A percentile compares a stretch with the other conserved stretches of the same genome.
Evolutionary conservation across 768 basidiomycete genomes (phyloP).

Genomic region (Panaeolus cyanescens): DNA sequence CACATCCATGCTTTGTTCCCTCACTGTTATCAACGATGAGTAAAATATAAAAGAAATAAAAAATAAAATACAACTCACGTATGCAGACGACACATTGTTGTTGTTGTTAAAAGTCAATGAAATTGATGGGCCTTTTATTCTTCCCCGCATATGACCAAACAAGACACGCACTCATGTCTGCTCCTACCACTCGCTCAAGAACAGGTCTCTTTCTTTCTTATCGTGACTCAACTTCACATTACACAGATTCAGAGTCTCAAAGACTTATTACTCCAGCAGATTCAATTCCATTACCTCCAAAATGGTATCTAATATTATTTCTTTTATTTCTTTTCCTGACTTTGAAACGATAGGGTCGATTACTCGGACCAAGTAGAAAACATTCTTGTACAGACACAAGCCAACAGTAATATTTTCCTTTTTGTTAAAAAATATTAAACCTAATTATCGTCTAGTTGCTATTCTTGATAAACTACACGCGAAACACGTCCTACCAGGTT

Average conservation of each 20-base stretch:
- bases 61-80: conserved; percentile 41
- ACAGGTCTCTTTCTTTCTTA: conserved; percentile 94
- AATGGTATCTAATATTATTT: conserved; percentile 58
- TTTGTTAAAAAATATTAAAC: conserved; percentile 9
- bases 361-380: conserved; percentile 87
- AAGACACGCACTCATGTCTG: conserved; percentile 26
- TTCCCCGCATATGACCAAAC: conserved; percentile 14
- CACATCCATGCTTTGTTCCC: conserved; percentile 76
- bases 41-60: conserved; percentile 18
- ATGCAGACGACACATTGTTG: conserved; percentile 55
- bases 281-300: conserved; percentile 74
- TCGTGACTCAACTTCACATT: conserved; percentile 70
- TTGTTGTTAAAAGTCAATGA: neutral
- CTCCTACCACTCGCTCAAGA: conserved; percentile 72
- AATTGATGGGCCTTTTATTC: conserved; percentile 15
- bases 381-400: conserved; percentile 63
- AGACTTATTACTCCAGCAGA: conserved; percentile 46
- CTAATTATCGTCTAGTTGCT: conserved; percentile 55
- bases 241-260: conserved; percentile 40
- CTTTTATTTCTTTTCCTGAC: conserved; percentile 18
- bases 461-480: conserved; percentile 94
- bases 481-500: conserved; percentile 94
- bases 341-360: conserved; percentile 73
- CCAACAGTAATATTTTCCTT: conserved; percentile 68
- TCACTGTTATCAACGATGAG: conserved; percentile 45